These are phyloP conservation scores for Anisodus tanguticus DNA, from an alignment of 257 asterid genomes.

Conservation along the genomic window DNA sequence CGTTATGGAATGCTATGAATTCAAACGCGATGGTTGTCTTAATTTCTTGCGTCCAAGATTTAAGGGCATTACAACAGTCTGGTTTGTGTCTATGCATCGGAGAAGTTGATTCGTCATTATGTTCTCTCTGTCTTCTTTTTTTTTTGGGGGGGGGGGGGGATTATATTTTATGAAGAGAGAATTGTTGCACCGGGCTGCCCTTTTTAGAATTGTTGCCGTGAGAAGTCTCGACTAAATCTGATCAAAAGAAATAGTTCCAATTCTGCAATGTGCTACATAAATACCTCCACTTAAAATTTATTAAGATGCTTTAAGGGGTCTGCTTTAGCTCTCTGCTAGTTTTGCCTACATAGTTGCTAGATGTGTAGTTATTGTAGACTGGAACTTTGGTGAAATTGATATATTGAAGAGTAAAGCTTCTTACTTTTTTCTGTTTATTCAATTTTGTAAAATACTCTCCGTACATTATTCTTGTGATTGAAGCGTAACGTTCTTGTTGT, in stretches of 20 bases:
- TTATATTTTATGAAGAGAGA: neutral
- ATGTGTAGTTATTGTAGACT: neutral
- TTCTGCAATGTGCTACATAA: neutral
- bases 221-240: neutral
- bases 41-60: neutral
- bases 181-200: neutral
- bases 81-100: neutral
- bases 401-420: neutral
- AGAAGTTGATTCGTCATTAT: neutral
- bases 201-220: neutral
- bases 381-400: neutral
- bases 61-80: neutral
- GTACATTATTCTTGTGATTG: neutral
- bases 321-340: neutral
- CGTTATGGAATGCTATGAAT: neutral
- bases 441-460: neutral
- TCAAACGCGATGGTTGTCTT: neutral
- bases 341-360: neutral
- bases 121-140: neutral
- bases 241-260: neutral
- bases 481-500: neutral
- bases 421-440: neutral
- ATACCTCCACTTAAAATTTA: neutral
- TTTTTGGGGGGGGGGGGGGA: neutral
- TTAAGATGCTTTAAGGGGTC: neutral